These are phyloP conservation scores for Cytospora chrysosperma DNA, from an alignment of 2,329 filamentous ascomycete genomes.

Conservation along the genomic window DNA sequence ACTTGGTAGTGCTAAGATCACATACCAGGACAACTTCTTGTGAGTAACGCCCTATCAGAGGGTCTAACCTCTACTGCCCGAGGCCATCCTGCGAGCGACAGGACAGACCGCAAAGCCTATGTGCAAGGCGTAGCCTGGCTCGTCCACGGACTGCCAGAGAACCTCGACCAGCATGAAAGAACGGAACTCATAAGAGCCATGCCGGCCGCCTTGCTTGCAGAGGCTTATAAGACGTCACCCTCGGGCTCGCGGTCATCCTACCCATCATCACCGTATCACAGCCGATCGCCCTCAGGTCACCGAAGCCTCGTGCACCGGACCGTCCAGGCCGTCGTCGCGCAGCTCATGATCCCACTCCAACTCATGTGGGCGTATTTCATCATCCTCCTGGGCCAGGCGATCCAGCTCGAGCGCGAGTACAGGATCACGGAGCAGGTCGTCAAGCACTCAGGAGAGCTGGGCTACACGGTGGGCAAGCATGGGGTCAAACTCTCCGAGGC, in stretches of 20 bases:
- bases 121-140: slow-evolving; percentile 63
- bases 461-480: slow-evolving; percentile 52
- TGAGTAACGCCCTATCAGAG: slow-evolving; percentile 17
- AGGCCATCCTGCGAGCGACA: not conserved
- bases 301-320: slow-evolving; percentile 56
- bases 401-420: slow-evolving; percentile 65
- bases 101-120: slow-evolving; percentile 59
- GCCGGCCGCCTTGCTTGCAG: slow-evolving; percentile 34
- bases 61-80: not conserved
- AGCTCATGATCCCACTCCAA: slow-evolving; percentile 58
- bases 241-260: slow-evolving; percentile 3
- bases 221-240: slow-evolving; percentile 24
- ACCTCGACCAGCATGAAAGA: slow-evolving; percentile 56
- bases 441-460: slow-evolving; percentile 49
- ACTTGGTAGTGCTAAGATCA: not conserved
- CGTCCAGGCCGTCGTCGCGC: slow-evolving; percentile 56
- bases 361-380: slow-evolving; percentile 62
- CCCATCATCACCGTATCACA: not conserved
- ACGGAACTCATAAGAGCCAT: slow-evolving; percentile 51
- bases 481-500: slow-evolving; percentile 52
- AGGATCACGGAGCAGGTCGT: slow-evolving; percentile 61
- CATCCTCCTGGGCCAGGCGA: slow-evolving; percentile 51
- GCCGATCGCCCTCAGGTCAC: not conserved
- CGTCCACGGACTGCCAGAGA: slow-evolving; percentile 58
- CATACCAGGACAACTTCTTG: slow-evolving; percentile 10